Conservation (phyloP, 306 rosid species). For the Cicer judaicum region DNA sequence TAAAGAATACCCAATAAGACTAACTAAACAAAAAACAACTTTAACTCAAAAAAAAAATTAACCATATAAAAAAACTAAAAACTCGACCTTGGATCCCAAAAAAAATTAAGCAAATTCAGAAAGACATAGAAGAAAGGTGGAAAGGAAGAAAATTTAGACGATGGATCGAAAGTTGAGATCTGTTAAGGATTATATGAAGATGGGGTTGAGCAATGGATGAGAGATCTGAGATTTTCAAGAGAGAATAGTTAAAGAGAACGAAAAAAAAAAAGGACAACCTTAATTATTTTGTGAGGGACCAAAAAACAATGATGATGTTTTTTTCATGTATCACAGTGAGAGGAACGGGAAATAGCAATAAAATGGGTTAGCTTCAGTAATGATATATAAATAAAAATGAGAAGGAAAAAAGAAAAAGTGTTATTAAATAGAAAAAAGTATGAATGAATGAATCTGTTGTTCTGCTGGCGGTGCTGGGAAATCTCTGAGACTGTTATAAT, state of each 20-base stretch:
- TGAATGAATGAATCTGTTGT: not conserved
- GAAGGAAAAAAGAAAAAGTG: not conserved
- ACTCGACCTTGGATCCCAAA: slow-evolving; percentile 17
- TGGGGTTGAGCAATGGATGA: slow-evolving; percentile 36
- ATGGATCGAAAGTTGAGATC: slow-evolving; percentile 39
- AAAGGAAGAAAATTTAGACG: slow-evolving; percentile 1
- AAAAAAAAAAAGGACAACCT: slow-evolving; percentile 34
- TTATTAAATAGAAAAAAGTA: not conserved
- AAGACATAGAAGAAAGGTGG: not conserved
- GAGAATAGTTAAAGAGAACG: not conserved
- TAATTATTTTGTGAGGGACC: slow-evolving; percentile 1
- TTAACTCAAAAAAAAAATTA: slow-evolving; percentile 10
- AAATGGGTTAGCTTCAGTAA: slow-evolving; percentile 26
- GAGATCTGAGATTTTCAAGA: slow-evolving; percentile 51
- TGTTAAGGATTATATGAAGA: slow-evolving; percentile 55
- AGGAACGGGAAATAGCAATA: not conserved
- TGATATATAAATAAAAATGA: slow-evolving; percentile 3
- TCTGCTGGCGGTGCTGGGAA: not conserved
- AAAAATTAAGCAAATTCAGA: slow-evolving; percentile 5
- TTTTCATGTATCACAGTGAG: not conserved
- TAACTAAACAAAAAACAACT: slow-evolving; percentile 3
- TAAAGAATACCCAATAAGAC: slow-evolving; percentile 27
- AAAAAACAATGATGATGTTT: slow-evolving; percentile 40
- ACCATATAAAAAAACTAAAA: not conserved
- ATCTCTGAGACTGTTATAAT: not conserved